Evolutionary conservation across 2,329 filamentous ascomycete genomes (phyloP).

Genomic region (Ambrosiella xylebori): DNA sequence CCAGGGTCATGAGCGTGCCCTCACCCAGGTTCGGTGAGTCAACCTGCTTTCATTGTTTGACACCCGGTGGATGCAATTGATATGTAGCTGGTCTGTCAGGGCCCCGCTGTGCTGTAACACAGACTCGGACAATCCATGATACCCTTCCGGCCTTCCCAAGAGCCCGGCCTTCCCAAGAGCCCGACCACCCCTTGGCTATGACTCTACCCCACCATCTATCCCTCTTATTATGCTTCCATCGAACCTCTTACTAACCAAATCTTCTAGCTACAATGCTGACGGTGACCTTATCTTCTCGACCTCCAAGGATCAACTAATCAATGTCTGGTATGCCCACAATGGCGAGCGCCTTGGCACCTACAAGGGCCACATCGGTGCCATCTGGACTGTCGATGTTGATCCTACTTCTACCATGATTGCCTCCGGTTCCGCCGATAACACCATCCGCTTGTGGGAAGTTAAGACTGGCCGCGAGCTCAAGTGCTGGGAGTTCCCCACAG

Average conservation of each 20-base stretch:
- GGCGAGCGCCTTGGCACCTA: conserved; percentile 95
- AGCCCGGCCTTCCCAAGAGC: too few species aligned
- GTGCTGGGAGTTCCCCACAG: conserved; percentile 93
- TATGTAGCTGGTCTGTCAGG: not conserved
- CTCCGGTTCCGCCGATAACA: conserved; percentile 94
- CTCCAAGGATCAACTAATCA: conserved; percentile 90
- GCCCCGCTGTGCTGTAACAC: too few species aligned
- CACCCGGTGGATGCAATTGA: not conserved
- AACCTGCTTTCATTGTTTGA: conserved; percentile 10
- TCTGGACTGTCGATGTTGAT: conserved; percentile 97
- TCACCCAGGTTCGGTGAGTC: conserved; percentile 77
- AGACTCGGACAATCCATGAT: too few species aligned
- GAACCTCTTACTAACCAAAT: not conserved
- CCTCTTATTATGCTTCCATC: too few species aligned
- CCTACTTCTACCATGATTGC: conserved; percentile 82
- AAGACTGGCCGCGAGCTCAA: conserved; percentile 85
- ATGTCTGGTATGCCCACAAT: conserved; percentile 94
- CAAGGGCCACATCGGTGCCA: conserved; percentile 87
- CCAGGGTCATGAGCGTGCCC: conserved; percentile 87
- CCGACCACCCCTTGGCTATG: too few species aligned
- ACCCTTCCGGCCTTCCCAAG: too few species aligned
- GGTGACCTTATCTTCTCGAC: conserved; percentile 94
- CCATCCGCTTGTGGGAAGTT: conserved; percentile 91
- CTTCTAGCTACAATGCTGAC: conserved; percentile 65
- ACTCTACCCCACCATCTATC: too few species aligned